Evolutionary conservation across 306 rosid genomes (phyloP).

Genomic region (Inga leiocalycina): DNA sequence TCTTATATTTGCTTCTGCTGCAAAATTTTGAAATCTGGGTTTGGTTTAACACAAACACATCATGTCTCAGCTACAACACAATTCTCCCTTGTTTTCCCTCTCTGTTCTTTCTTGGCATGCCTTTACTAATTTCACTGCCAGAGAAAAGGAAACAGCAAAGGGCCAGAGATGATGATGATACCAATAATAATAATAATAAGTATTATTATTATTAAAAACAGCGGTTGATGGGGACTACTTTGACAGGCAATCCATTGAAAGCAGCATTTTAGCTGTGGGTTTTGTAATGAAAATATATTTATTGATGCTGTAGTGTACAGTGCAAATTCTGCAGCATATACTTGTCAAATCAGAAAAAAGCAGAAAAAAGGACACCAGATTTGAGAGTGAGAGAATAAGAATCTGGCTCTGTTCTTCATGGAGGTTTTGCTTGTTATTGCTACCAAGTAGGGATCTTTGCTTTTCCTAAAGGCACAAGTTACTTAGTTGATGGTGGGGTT

Average conservation of each 20-base stretch:
- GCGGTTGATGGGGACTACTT: neutral
- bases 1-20: neutral
- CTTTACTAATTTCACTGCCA: neutral
- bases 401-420: conserved; percentile 7
- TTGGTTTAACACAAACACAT: no score
- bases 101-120: neutral
- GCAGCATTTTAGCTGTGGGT: conserved; percentile 12
- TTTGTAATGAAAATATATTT: neutral
- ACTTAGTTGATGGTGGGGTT: conserved; percentile 25
- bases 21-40: neutral
- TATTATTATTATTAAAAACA: no score
- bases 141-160: neutral
- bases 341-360: conserved; percentile 14
- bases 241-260: conserved; percentile 4
- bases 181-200: no score
- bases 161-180: neutral
- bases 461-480: conserved; percentile 21
- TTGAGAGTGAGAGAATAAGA: neutral
- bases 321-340: neutral
- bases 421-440: neutral
- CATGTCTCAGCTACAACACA: no score
- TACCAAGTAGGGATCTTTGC: conserved; percentile 4
- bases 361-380: neutral
- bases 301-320: neutral
- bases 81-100: no score